Evolutionary conservation across 1,284 basidiomycete species (phyloP), one percentile per base, ranked within the genome.

Genomic region (Trametes hirsuta): DNA sequence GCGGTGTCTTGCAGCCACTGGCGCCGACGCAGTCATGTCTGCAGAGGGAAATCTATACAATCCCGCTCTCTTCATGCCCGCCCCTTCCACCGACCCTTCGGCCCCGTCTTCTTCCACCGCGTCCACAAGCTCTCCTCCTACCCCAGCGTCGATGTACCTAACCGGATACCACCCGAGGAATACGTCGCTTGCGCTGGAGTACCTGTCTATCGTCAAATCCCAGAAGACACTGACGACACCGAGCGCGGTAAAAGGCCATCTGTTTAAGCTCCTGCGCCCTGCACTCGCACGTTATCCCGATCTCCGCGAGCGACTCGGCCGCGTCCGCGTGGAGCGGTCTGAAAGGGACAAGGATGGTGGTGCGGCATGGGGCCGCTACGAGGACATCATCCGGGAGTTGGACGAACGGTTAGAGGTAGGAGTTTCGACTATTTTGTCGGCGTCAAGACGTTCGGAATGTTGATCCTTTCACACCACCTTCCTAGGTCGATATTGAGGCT

Each of bases 31-130:
- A 0, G 87, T 98, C 64, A 98, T 98, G 96, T 90, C 87, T 53
- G 97, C 97, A 0, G 97, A 99, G 75, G 97, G 94, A 0, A 93
- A 97, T 67, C 79, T 99, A 1, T 97, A 97, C 74, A 98, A 98
- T 71, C 93, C 94, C 0, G 88, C 94, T 0, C 73, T 98, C 11
- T 98, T 98, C 67, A 58, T 59, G 45, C 55, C 60, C 12, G 66
- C 69, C 0, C 65, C 71, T 14, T 55, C 66, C 1, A 45, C 58
- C 4, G 39, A 51, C 39, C 61, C 51, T 65, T 47, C 55, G 37
- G 49, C 53, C 40, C 50, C 73, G 15, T 67, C 71, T 0, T 46
- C 61, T 59, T 68, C 77, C 15, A 46, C 58, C 3, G 34, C 66
- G 1, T 34, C 70, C n/a, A 40, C 59, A 12, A 22, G 54, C n/a